These are phyloP conservation scores for Biscutella auriculata DNA, from an alignment of 441 rosid species.

Conservation along the genomic window DNA sequence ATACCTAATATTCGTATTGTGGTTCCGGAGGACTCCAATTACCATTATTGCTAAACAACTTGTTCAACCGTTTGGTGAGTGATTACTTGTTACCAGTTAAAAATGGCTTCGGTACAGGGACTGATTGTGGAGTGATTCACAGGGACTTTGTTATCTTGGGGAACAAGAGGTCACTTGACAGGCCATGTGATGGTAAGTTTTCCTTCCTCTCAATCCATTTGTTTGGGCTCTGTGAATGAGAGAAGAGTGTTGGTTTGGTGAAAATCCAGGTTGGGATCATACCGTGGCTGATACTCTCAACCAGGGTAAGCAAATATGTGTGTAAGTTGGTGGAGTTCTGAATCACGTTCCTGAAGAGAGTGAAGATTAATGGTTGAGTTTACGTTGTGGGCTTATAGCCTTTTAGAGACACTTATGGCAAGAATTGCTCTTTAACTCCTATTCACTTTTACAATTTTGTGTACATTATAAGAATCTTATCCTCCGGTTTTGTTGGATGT, in stretches of 20 bases:
- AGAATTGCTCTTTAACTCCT: too few species aligned
- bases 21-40: constrained; percentile 81
- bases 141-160: constrained; percentile 65
- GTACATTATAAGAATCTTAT: constrained; percentile 10
- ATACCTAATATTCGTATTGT: constrained; percentile 41
- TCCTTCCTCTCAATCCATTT: not conserved
- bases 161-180: constrained; percentile 32
- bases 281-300: constrained; percentile 75
- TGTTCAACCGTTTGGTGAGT: constrained; percentile 80
- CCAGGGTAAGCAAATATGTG: constrained; percentile 60
- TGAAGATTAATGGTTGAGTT: not conserved
- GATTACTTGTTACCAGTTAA: not conserved
- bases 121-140: constrained; percentile 21
- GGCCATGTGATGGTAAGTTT: constrained; percentile 52
- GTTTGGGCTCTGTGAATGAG: not conserved
- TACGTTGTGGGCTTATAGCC: constrained; percentile 3
- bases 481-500: not conserved
- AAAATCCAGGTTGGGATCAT: constrained; percentile 66
- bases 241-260: not conserved
- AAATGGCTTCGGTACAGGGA: too few species aligned
- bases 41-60: constrained; percentile 56
- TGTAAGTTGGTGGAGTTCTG: constrained; percentile 29
- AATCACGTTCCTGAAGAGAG: not conserved
- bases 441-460: too few species aligned
- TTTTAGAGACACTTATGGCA: constrained; percentile 13